A percentile compares a stretch with the other conserved stretches of the same genome.
phyloP scores from a whole-genome alignment of 2,329 filamentous ascomycete species.

The Penicillium sp. region DNA sequence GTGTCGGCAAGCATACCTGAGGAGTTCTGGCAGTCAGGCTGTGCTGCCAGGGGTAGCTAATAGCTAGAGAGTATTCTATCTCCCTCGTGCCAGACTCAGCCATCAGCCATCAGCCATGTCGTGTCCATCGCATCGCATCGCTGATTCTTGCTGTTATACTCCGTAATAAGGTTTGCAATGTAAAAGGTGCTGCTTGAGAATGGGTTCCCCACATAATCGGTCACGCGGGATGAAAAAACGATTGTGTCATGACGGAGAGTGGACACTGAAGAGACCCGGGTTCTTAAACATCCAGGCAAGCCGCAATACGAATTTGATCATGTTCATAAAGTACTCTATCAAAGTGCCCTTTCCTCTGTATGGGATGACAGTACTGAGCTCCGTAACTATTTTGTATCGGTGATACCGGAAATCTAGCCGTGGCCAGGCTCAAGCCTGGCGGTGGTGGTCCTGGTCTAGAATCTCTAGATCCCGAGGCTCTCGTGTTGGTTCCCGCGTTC shows the following conservation, averaged over 20 bases:
- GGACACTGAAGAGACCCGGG: background rate
- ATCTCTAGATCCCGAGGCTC: constrained; percentile 15
- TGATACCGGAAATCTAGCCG: background rate
- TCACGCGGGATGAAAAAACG: constrained; percentile 5
- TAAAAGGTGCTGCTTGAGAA: no score
- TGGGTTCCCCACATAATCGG: background rate
- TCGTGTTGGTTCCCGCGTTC: constrained; percentile 1
- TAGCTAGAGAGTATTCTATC: background rate
- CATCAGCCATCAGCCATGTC: background rate
- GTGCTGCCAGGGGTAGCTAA: background rate
- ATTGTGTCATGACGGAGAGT: background rate
- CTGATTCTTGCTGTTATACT: constrained; percentile 8
- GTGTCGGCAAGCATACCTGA: background rate
- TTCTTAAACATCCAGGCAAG: background rate
- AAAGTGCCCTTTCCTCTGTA: background rate
- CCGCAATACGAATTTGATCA: background rate
- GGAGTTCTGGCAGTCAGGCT: background rate
- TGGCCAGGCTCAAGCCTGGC: background rate
- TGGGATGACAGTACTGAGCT: background rate
- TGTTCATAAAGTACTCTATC: background rate
- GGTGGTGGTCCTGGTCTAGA: constrained; percentile 11
- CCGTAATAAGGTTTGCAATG: constrained; percentile 8
- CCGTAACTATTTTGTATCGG: no score
- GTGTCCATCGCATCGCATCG: background rate
- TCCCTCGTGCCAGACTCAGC: background rate